A percentile compares a stretch with the other conserved stretches of the same genome.
Conservation (phyloP, 2,329 filamentous ascomycete species). For the Penicillium sp. region DNA sequence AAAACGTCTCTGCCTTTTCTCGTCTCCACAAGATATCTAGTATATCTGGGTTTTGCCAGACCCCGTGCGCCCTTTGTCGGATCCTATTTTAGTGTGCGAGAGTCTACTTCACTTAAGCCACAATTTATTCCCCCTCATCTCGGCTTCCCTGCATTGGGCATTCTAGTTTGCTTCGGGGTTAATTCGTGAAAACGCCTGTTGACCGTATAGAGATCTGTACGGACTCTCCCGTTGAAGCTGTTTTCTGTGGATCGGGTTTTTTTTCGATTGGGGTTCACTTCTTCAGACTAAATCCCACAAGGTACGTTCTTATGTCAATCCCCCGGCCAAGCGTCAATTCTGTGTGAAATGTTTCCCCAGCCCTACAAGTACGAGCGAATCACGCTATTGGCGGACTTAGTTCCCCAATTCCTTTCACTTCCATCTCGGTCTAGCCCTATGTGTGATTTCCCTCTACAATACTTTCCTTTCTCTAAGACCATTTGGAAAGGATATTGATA, state of each 20-base stretch:
- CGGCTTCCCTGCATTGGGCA: conserved; percentile 3
- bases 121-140: conserved; percentile 1
- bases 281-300: neutral
- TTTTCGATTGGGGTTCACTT: neutral
- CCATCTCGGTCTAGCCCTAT: neutral
- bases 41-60: conserved; percentile 1
- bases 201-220: neutral
- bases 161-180: neutral
- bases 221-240: neutral
- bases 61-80: neutral
- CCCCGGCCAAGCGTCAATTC: neutral
- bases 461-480: neutral
- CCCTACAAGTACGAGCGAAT: conserved; percentile 5
- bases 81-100: conserved; percentile 4
- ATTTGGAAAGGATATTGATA: neutral
- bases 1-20: neutral
- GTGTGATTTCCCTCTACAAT: neutral
- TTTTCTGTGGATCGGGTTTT: neutral
- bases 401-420: neutral
- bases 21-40: neutral
- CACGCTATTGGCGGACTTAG: conserved; percentile 2
- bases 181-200: neutral
- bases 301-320: neutral
- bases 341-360: conserved; percentile 1
- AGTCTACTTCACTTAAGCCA: neutral